Evolutionary conservation across 176 grass and related monocot species (phyloP).

Genomic region (Lolium rigidum): DNA sequence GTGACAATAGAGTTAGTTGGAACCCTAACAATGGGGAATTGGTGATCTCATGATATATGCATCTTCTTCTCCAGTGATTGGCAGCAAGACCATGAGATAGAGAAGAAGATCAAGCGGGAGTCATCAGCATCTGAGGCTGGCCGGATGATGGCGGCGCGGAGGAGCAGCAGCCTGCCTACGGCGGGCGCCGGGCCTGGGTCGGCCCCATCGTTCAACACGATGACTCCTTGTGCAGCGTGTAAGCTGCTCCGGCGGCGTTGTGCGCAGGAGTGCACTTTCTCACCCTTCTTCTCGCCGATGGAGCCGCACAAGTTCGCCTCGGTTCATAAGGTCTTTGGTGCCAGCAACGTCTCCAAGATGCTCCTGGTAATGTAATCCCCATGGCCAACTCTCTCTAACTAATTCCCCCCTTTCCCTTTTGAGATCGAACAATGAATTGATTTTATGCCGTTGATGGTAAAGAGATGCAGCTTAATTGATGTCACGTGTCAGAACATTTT

Average conservation of each 20-base stretch:
- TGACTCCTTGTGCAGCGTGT: slow-evolving; percentile 88
- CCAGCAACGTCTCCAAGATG: slow-evolving; percentile 99
- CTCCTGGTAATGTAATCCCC: slow-evolving; percentile 56
- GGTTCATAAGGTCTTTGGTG: slow-evolving; percentile 94
- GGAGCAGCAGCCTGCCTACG: slow-evolving; percentile 53
- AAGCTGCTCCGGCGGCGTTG: slow-evolving; percentile 90
- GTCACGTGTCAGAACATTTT: background rate
- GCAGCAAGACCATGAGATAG: slow-evolving; percentile 72
- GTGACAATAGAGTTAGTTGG: slow-evolving; percentile 9
- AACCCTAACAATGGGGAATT: background rate
- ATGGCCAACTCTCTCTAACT: slow-evolving; percentile 4
- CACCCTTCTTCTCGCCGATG: slow-evolving; percentile 90
- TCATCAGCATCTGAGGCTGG: slow-evolving; percentile 37
- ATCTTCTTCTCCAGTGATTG: slow-evolving; percentile 62
- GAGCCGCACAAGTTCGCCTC: slow-evolving; percentile 92
- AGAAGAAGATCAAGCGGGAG: slow-evolving; percentile 81
- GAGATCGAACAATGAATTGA: background rate
- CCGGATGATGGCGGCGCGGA: slow-evolving; percentile 50
- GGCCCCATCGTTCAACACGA: slow-evolving; percentile 52
- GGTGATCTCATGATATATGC: slow-evolving; percentile 16
- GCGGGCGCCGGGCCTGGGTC: slow-evolving; percentile 48
- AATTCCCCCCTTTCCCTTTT: background rate
- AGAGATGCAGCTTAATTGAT: background rate
- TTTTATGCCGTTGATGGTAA: background rate
- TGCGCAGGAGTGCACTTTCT: slow-evolving; percentile 96